phyloP scores from a whole-genome alignment of 2,329 filamentous ascomycete species.

The Dactylonectria macrodidyma region DNA sequence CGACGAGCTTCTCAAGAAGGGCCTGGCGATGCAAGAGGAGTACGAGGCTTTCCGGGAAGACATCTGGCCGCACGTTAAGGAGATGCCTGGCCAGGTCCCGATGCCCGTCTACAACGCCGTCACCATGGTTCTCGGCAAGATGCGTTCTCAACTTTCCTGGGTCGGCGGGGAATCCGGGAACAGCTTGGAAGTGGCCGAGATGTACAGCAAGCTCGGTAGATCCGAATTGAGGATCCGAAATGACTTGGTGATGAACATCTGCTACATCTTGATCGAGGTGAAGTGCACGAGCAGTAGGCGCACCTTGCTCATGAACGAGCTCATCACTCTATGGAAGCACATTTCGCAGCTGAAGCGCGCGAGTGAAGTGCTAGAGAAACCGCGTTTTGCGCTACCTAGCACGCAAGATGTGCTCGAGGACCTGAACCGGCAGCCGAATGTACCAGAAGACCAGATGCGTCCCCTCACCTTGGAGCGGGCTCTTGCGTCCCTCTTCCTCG shows the following conservation, averaged over 20 bases:
- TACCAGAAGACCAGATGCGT: conserved; percentile 12
- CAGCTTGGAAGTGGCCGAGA: conserved; percentile 47
- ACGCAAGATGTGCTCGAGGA: conserved; percentile 47
- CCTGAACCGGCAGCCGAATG: conserved; percentile 16
- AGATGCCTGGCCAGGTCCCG: conserved; percentile 47
- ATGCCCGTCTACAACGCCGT: conserved; percentile 46
- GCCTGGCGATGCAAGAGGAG: conserved; percentile 34
- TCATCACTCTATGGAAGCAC: conserved; percentile 56
- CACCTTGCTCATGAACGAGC: conserved; percentile 45
- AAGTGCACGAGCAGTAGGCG: conserved; percentile 35
- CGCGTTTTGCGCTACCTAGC: conserved; percentile 51
- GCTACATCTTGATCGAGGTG: conserved; percentile 41
- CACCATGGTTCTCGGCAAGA: conserved; percentile 40
- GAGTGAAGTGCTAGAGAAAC: conserved; percentile 39
- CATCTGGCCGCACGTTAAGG: conserved; percentile 50
- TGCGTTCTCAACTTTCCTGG: conserved; percentile 37
- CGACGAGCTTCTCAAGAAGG: conserved; percentile 43
- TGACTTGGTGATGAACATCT: conserved; percentile 53
- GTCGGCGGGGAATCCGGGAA: conserved; percentile 28
- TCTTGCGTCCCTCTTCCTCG: conserved; percentile 51
- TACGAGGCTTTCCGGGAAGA: conserved; percentile 47
- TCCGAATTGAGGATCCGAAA: conserved; percentile 48
- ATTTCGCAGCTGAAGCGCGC: conserved; percentile 53
- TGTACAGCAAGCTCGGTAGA: conserved; percentile 46
- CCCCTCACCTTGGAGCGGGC: conserved; percentile 39